Base-by-base conservation (phyloP, 2,329 filamentous ascomycete species). In the Paecilomyces formosus region DNA sequence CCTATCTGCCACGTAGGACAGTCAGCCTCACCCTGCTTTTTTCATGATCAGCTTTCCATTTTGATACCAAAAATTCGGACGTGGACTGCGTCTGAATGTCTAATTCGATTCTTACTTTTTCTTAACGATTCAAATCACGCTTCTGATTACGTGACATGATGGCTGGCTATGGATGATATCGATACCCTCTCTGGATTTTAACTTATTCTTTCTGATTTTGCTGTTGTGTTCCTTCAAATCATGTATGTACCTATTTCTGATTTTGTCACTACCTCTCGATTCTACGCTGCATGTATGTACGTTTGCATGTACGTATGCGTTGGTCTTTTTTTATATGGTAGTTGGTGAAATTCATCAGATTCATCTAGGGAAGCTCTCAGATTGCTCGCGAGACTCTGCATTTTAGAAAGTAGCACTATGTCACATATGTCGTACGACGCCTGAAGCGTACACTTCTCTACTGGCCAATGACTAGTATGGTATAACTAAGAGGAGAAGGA, bases 251-350 rank as follows among this genome's bases (percentile, higher is more conserved):
- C 7, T 7, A 45, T 15, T 8, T 9, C n/a, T 45, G 15, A 8
- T n/a, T 45, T n/a, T 8, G 39, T 18, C 39, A 45, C 15, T 45
- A 45, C 15, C 18, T 12, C 30, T 12, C 39, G 7, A 18, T 21
- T 45, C n/a, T 45, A 45, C 39, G n/a, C n/a, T 18, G 39, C 39
- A 45, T 49, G 54, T 18, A 62, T 63, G 60, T 64, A 54, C 61
- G 63, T 64, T 67, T 61, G 62, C 58, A 58, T 57, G 58, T 62
- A 28, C 30, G 31, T 53, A 58, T 56, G 51, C 52, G 30, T 31
- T 31, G 30, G 13, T 18, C n/a, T 18, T 45, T 39, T n/a, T 11
- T 45, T 6, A 3, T 6, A n/a, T 11, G 15, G 39, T 45, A 45
- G 39, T 45, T 18, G n/a, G 8, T 45, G 39, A 45, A 45, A 18